Evolutionary conservation across 1,284 basidiomycete species (phyloP).

Genomic region (Paramarasmius palmivorus): DNA sequence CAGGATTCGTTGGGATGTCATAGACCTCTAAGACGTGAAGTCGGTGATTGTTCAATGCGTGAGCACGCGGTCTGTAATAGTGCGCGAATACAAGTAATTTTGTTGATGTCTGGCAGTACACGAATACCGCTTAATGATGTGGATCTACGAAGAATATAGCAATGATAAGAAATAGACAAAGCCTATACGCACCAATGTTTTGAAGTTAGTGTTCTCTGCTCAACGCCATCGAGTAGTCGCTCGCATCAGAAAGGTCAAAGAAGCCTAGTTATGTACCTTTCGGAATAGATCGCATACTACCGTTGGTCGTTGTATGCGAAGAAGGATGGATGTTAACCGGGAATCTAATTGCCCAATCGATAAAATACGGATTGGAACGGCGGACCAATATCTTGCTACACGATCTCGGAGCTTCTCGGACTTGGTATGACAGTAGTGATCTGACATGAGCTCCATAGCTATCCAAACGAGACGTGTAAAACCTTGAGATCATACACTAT

Average conservation of each 20-base stretch:
- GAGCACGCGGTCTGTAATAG: conserved; percentile 27
- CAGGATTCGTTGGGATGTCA: conserved; percentile 29
- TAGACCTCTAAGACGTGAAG: conserved; percentile 32
- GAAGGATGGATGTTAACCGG: conserved; percentile 43
- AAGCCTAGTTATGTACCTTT: conserved; percentile 45
- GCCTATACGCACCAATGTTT: conserved; percentile 18
- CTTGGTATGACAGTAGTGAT: conserved; percentile 44
- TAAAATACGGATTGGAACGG: conserved; percentile 44
- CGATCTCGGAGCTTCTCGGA: conserved; percentile 38
- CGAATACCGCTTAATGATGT: conserved; percentile 53
- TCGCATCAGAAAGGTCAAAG: conserved; percentile 36
- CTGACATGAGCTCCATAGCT: conserved; percentile 52
- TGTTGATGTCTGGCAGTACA: conserved; percentile 53
- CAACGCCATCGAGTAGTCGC: conserved; percentile 21
- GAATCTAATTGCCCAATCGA: conserved; percentile 35
- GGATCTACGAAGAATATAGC: conserved; percentile 27
- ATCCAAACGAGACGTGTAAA: conserved; percentile 45
- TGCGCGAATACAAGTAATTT: conserved; percentile 58
- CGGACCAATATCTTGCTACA: conserved; percentile 32
- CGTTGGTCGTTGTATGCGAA: conserved; percentile 44
- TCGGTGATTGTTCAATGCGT: conserved; percentile 12
- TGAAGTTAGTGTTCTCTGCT: conserved; percentile 15
- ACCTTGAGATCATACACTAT: conserved; percentile 53
- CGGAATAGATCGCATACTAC: conserved; percentile 48
- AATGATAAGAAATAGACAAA: conserved; percentile 18